Evolutionary conservation across 2,329 filamentous ascomycete genomes (phyloP).

Genomic region (Phoma sp.): DNA sequence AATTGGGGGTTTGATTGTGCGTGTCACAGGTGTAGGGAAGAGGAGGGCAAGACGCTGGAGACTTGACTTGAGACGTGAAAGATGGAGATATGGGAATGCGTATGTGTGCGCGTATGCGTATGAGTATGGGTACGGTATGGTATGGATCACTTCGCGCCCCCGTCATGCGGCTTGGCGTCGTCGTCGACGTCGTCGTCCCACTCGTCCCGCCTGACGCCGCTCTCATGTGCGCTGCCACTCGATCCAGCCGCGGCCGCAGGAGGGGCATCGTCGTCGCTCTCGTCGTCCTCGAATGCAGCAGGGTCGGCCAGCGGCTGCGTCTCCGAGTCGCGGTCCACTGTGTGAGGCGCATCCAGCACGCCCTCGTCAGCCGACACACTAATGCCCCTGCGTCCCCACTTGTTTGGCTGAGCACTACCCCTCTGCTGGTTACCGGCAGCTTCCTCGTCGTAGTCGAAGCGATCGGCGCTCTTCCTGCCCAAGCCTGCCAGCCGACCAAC

Average conservation of each 20-base stretch:
- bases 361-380: conserved; percentile 66
- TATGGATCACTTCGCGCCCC: background rate
- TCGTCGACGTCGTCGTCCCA: conserved; percentile 46
- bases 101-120: too few species aligned
- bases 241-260: conserved; percentile 21
- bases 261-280: conserved; percentile 50
- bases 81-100: background rate
- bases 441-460: conserved; percentile 61
- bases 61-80: background rate
- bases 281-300: conserved; percentile 54
- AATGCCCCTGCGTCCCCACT: conserved; percentile 65
- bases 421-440: conserved; percentile 51
- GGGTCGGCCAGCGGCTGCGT: conserved; percentile 53
- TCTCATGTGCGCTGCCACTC: conserved; percentile 27
- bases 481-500: conserved; percentile 77
- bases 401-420: conserved; percentile 42
- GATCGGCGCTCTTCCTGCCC: conserved; percentile 53
- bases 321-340: conserved; percentile 37
- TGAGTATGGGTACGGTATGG: too few species aligned
- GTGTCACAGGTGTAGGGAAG: conserved; percentile 47
- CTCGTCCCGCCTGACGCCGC: conserved; percentile 46
- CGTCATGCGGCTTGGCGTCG: conserved; percentile 39
- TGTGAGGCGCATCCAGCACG: conserved; percentile 43
- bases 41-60: background rate
- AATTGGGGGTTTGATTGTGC: conserved; percentile 56